These are phyloP conservation scores for Aschersonia sp. DNA, from an alignment of 2,329 filamentous ascomycete genomes.

Conservation along the genomic window DNA sequence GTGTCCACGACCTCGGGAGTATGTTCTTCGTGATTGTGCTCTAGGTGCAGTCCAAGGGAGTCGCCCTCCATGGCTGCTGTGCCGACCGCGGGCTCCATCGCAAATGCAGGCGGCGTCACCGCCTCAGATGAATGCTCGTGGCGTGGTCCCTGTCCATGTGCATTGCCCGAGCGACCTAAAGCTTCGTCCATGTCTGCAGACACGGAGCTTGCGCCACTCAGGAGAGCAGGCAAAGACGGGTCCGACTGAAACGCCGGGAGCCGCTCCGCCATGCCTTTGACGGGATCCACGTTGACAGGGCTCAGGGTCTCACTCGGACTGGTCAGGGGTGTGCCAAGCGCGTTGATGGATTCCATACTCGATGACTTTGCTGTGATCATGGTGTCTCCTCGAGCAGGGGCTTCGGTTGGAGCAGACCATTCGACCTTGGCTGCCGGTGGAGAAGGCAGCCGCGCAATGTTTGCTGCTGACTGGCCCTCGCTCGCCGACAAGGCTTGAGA, in stretches of 20 bases:
- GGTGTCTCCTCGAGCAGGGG: conserved; percentile 14
- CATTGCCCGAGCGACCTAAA: neutral
- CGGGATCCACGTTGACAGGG: conserved; percentile 27
- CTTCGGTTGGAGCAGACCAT: conserved; percentile 18
- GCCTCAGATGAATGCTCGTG: conserved; percentile 34
- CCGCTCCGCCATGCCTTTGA: conserved; percentile 28
- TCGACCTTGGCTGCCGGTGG: conserved; percentile 12
- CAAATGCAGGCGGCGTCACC: conserved; percentile 36
- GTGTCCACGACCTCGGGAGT: conserved; percentile 1
- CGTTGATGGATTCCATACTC: conserved; percentile 35
- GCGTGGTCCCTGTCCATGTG: conserved; percentile 30
- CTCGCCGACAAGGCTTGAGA: neutral
- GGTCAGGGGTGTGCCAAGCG: conserved; percentile 34
- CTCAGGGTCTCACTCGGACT: conserved; percentile 39
- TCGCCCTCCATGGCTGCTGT: conserved; percentile 20
- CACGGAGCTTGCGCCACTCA: conserved; percentile 50
- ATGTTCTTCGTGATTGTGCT: conserved; percentile 4
- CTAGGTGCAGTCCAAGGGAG: conserved; percentile 15
- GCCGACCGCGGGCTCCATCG: conserved; percentile 31
- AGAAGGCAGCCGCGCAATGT: conserved; percentile 28
- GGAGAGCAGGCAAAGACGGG: conserved; percentile 46
- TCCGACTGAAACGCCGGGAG: conserved; percentile 45
- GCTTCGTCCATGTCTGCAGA: conserved; percentile 50
- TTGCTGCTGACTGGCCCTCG: conserved; percentile 11
- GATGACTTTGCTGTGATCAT: conserved; percentile 33